These are phyloP conservation scores for Pseudozyma pruni DNA, from an alignment of 1,284 basidiomycete species.

Conservation along the genomic window DNA sequence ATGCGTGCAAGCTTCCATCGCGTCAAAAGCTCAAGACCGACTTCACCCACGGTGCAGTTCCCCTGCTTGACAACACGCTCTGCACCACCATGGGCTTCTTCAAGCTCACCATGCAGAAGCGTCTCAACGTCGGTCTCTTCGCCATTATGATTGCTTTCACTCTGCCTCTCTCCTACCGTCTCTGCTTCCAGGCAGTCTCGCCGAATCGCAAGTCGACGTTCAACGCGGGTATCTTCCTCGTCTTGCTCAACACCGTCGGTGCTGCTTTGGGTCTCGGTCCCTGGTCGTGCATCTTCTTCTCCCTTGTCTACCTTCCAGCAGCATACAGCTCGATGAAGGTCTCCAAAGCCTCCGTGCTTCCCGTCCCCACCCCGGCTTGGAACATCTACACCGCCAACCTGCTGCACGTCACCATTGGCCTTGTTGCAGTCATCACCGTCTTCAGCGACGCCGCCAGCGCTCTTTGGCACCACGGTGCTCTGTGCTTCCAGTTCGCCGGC, in stretches of 20 bases:
- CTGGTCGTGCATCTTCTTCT: constrained; percentile 30
- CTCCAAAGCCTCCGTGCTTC: constrained; percentile 31
- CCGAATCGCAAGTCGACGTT: constrained; percentile 43
- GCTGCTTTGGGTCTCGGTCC: constrained; percentile 35
- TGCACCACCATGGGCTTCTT: constrained; percentile 48
- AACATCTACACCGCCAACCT: constrained; percentile 48
- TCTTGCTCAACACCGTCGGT: constrained; percentile 38
- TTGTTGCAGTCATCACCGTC: constrained; percentile 13
- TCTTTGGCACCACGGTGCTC: constrained; percentile 31
- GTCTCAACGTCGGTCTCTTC: constrained; percentile 39
- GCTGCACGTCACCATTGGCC: constrained; percentile 18
- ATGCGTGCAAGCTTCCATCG: constrained; percentile 27
- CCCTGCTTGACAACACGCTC: constrained; percentile 42
- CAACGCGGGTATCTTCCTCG: constrained; percentile 30
- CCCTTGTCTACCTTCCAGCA: constrained; percentile 27
- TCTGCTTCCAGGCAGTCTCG: constrained; percentile 48
- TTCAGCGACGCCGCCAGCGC: constrained; percentile 13
- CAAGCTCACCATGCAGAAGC: constrained; percentile 19
- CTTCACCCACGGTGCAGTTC: constrained; percentile 25
- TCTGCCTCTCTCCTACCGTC: constrained; percentile 31
- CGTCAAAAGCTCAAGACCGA: constrained; percentile 43
- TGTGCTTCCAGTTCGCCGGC: constrained; percentile 33
- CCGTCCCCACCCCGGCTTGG: constrained; percentile 39
- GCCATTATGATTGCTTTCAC: constrained; percentile 34
- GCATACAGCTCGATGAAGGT: constrained; percentile 33